Evolutionary conservation across 2,329 filamentous ascomycete genomes (phyloP).

Genomic region (Aureobasidium sp.): DNA sequence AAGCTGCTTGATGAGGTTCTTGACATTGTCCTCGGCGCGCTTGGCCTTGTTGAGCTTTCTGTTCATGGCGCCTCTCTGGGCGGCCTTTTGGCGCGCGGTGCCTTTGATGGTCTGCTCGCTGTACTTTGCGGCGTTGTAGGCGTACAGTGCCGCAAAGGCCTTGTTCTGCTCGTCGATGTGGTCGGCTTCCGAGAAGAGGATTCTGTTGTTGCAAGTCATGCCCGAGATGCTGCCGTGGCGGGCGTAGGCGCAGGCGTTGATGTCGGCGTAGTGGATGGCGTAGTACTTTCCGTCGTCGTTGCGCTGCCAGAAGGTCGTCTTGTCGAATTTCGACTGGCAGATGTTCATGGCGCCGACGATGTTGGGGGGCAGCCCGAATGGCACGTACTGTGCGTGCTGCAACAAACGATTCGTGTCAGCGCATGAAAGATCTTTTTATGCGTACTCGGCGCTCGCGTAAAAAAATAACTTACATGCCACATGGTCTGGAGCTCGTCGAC

Average conservation of each 20-base stretch:
- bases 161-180: neutral
- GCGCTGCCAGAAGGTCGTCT: slow-evolving; percentile 1
- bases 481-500: too few relatives aligned
- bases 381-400: too few relatives aligned
- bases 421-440: too few relatives aligned
- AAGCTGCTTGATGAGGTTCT: neutral
- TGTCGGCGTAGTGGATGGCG: neutral
- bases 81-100: neutral
- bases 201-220: neutral
- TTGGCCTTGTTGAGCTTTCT: neutral
- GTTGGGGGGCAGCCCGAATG: neutral
- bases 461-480: too few relatives aligned
- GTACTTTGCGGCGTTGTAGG: neutral
- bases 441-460: too few relatives aligned
- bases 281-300: neutral
- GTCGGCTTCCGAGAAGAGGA: neutral
- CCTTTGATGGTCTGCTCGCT: neutral
- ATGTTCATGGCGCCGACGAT: neutral
- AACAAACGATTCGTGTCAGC: too few relatives aligned
- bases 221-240: neutral
- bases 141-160: neutral
- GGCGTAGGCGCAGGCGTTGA: neutral
- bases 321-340: neutral
- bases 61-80: neutral
- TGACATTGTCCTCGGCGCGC: neutral